These are phyloP conservation scores for Mixia osmundae DNA, from an alignment of 1,284 basidiomycete species.

Conservation along the genomic window DNA sequence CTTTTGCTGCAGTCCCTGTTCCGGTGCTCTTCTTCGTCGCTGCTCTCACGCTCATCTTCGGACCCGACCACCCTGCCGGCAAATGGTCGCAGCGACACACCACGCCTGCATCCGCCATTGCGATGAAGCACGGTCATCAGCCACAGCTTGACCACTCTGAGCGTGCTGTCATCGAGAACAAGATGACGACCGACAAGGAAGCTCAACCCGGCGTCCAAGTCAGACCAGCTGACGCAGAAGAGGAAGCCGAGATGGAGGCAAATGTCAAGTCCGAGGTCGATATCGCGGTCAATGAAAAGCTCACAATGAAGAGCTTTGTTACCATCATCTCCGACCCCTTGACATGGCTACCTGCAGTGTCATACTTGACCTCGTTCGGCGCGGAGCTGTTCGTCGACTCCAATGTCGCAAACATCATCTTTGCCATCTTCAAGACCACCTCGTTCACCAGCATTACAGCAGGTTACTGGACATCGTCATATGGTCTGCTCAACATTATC, in stretches of 20 bases:
- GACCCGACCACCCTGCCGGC: constrained; percentile 37
- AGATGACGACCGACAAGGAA: constrained; percentile 17
- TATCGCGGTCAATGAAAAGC: constrained; percentile 30
- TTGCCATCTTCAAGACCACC: constrained; percentile 22
- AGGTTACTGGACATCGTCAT: constrained; percentile 30
- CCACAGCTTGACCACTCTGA: constrained; percentile 19
- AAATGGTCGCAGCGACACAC: constrained; percentile 33
- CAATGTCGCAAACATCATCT: constrained; percentile 31
- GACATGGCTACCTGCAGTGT: constrained; percentile 36
- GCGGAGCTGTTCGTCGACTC: constrained; percentile 37
- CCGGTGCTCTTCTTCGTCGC: constrained; percentile 32
- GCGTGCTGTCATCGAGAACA: constrained; percentile 17
- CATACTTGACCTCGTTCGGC: constrained; percentile 25
- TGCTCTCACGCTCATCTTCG: constrained; percentile 28
- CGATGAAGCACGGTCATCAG: constrained; percentile 20
- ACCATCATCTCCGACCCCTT: constrained; percentile 27
- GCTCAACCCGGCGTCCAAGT: constrained; percentile 17
- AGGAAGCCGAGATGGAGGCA: constrained; percentile 10
- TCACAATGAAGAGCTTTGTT: constrained; percentile 25
- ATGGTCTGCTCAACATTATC: constrained; percentile 33
- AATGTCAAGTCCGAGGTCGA: constrained; percentile 22
- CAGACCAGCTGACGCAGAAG: constrained; percentile 13
- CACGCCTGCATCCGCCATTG: constrained; percentile 24
- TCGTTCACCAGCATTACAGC: constrained; percentile 30
- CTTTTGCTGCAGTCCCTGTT: constrained; percentile 36